Base-by-base conservation (phyloP, 2,329 filamentous ascomycete genomes). In the Colletotrichum acutatum region DNA sequence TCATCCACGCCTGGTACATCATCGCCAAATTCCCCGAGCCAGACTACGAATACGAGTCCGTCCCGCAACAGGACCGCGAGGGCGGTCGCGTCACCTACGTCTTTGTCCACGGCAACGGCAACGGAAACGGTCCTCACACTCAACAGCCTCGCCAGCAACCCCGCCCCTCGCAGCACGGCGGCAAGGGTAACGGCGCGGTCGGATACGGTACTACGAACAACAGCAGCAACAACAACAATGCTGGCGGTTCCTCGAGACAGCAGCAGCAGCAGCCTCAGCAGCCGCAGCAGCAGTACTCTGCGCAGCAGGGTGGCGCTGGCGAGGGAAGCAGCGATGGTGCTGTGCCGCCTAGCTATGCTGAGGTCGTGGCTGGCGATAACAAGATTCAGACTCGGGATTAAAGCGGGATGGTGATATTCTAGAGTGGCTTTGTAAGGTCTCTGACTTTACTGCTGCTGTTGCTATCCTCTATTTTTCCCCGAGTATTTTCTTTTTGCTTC, bases 1-100 rank as follows among this genome's bases (percentile, higher is more conserved):
- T 98, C 62, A 86, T 99, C 2, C 97, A 99, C 86, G 91, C 95
- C 75, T 98, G 97, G 96, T 99, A 98, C 88, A 97, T 98, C 83
- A 98, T 99, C 84, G 90, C 94, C 79, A 93, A 94, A 80, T 94
- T 93, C 82, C 97, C 97, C 71, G 96, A 98, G 74, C 77, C 89
- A 53, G 87, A 92, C 71, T 89, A 89, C 82, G 90, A 93, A 75
- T 95, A 97, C 83, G 90, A 94, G 77, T 84, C 86, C 63, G 82
- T 93, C 53, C 84, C 89, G 26, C 65, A 66, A 5, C 90, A 91
- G 66, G 88, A 90, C 78, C 77, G 80, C 78, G 88, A 89, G 76
- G 84, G 85, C 77, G 86, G 88, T 76, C 88, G 87, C 74, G 91
- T 96, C 68, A 93, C 92, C 52, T 96, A 97, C 83, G 93, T 97